Conservation (phyloP, 805 yeast species). For the Candida maris region DNA sequence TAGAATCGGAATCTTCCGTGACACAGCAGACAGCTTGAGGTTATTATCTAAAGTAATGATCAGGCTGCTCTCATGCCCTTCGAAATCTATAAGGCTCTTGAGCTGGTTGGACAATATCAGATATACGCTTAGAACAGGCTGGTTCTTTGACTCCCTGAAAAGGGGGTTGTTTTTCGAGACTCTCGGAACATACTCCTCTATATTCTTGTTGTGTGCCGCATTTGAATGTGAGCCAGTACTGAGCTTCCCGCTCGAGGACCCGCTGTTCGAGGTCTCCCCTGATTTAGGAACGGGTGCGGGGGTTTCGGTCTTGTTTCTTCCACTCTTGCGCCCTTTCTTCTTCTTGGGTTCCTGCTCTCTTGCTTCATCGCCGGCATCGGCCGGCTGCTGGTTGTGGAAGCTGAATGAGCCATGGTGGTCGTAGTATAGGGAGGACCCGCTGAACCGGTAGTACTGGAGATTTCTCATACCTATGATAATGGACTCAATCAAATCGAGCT, state of each 20-base stretch:
- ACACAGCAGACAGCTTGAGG: constrained; percentile 13
- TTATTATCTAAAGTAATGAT: constrained; percentile 49
- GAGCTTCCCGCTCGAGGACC: not conserved
- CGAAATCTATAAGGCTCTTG: constrained; percentile 31
- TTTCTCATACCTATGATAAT: constrained; percentile 64
- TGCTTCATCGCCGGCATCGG: constrained; percentile 7
- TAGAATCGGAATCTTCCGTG: constrained; percentile 38
- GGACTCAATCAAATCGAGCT: constrained; percentile 76
- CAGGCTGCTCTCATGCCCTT: constrained; percentile 37
- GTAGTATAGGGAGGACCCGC: constrained; percentile 53
- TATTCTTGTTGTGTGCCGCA: constrained; percentile 6
- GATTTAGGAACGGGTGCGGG: not conserved
- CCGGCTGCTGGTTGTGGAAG: constrained; percentile 20
- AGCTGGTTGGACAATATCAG: constrained; percentile 46
- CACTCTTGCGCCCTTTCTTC: constrained; percentile 4
- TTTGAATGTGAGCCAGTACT: not conserved
- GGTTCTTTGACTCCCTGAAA: constrained; percentile 16
- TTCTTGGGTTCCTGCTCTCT: constrained; percentile 6
- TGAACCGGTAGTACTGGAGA: constrained; percentile 60
- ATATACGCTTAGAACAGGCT: constrained; percentile 32
- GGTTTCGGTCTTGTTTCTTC: not conserved
- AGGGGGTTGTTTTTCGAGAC: constrained; percentile 30
- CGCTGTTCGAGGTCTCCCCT: constrained; percentile 1
- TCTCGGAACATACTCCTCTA: constrained; percentile 31
- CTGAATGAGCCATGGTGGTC: constrained; percentile 32